Evolutionary conservation across 1,284 basidiomycete species (phyloP).

Genomic region (Bjerkandera adusta): DNA sequence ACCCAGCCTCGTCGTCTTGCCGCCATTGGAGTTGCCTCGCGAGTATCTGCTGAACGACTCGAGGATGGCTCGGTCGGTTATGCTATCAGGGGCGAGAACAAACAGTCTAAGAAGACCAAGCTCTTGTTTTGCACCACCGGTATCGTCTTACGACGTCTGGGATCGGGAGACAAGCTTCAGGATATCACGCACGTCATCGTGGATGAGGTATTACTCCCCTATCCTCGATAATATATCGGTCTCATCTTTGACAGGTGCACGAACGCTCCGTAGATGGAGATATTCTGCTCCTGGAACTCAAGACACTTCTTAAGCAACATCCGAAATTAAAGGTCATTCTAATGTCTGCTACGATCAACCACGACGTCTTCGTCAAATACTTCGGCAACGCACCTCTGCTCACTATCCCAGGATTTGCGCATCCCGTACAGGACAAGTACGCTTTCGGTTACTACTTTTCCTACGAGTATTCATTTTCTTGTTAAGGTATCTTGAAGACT

Average conservation of each 20-base stretch:
- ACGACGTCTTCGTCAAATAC: slow-evolving; percentile 79
- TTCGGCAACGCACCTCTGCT: slow-evolving; percentile 81
- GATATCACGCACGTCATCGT: slow-evolving; percentile 86
- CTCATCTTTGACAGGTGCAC: slow-evolving; percentile 59
- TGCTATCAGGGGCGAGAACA: slow-evolving; percentile 88
- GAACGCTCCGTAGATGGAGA: slow-evolving; percentile 91
- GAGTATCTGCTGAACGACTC: slow-evolving; percentile 84
- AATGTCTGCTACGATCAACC: slow-evolving; percentile 91
- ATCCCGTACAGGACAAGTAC: slow-evolving; percentile 77
- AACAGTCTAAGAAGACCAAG: slow-evolving; percentile 64
- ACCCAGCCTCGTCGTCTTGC: slow-evolving; percentile 92
- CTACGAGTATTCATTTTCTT: not conserved
- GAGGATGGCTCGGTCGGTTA: slow-evolving; percentile 89
- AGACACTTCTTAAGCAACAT: slow-evolving; percentile 74
- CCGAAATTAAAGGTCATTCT: slow-evolving; percentile 77
- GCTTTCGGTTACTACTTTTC: slow-evolving; percentile 25
- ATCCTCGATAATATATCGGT: slow-evolving; percentile 4
- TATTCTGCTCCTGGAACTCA: slow-evolving; percentile 84
- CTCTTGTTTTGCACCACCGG: slow-evolving; percentile 93
- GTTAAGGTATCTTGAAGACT: slow-evolving; percentile 78
- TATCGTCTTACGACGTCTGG: slow-evolving; percentile 80
- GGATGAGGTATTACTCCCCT: slow-evolving; percentile 66
- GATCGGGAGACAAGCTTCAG: slow-evolving; percentile 69
- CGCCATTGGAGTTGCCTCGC: slow-evolving; percentile 86
- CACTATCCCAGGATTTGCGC: slow-evolving; percentile 81